These are phyloP conservation scores for Corniculantispora saksenae DNA, from an alignment of 2,329 filamentous ascomycete genomes.

Conservation along the genomic window DNA sequence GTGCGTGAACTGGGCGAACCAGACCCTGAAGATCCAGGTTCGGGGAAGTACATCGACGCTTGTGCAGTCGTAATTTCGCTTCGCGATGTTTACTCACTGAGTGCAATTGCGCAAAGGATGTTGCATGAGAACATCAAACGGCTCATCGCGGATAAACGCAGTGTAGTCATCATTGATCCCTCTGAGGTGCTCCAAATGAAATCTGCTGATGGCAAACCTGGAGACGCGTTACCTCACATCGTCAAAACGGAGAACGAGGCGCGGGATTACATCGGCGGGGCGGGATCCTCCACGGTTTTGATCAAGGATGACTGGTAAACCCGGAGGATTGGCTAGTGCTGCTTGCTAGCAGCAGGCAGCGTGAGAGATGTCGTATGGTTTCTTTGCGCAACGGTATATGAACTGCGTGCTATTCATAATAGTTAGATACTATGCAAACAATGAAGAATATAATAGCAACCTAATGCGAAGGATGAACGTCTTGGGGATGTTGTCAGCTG, in stretches of 20 bases:
- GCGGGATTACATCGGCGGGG: slow-evolving; percentile 31
- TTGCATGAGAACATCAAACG: slow-evolving; percentile 32
- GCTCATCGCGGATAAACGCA: slow-evolving; percentile 27
- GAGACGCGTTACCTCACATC: slow-evolving; percentile 21
- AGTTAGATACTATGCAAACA: no score
- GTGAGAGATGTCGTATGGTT: no score
- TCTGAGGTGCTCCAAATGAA: slow-evolving; percentile 27
- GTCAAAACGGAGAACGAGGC: slow-evolving; percentile 31
- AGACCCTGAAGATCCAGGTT: slow-evolving; percentile 27
- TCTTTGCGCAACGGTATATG: no score
- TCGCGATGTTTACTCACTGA: slow-evolving; percentile 35
- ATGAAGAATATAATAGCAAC: no score
- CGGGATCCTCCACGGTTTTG: slow-evolving; percentile 30
- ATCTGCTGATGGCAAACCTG: slow-evolving; percentile 11
- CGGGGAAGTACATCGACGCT: slow-evolving; percentile 27
- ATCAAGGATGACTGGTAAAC: slow-evolving; percentile 27
- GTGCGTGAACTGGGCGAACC: slow-evolving; percentile 30
- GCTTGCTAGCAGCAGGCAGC: no score
- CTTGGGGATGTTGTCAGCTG: no score
- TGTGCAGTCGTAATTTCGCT: slow-evolving; percentile 36
- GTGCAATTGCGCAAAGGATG: slow-evolving; percentile 30
- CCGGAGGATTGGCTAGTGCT: no score
- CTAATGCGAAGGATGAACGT: no score
- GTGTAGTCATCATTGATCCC: slow-evolving; percentile 35
- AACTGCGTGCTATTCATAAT: no score